Base-by-base conservation (phyloP, 2,329 filamentous ascomycete species). In the Pezizomycotina sp. region DNA sequence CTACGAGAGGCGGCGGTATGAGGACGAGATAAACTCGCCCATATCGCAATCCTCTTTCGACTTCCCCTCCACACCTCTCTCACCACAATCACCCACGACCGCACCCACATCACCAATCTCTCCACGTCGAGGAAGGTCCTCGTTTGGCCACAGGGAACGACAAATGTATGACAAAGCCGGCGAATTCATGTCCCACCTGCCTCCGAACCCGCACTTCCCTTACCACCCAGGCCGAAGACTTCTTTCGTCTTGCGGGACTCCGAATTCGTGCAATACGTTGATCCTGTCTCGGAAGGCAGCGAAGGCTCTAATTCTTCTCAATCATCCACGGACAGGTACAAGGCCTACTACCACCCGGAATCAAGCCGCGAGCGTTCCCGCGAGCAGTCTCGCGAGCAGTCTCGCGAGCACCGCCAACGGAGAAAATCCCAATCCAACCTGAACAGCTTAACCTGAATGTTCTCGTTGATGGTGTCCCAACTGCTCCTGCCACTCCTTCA, bases 261-360 rank as follows among this genome's bases (percentile, higher is more conserved):
- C n/a, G 41, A 44, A 31, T 44, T 44, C 25, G 41, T 44, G 26
- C 41, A 44, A 21, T 44, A 44, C 32, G 40, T 44, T 16, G 41
- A 44, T 20, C 41, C 41, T 5, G 35, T 21, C 15, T 19, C 32
- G 12, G 41, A 44, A 27, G 41, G 40, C 23, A 33, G 32, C 8
- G 41, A 44, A 13, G 41, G 41, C 6, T 44, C 41, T 10, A 44
- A 34, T 33, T 44, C 41, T 19, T 44, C 41, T 5, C 41, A 44
- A 32, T 28, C 41, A 25, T 44, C 41, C 6, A 37, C 39, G 18
- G 30, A 44, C 29, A 36, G 41, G 10, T 44, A 44, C 33, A 31
- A 32, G 23, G n/a, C n/a, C n/a, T n/a, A n/a, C n/a, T n/a, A n/a
- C n/a, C n/a, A n/a, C n/a, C n/a, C n/a, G n/a, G n/a, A n/a, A n/a